Evolutionary conservation across 805 yeast species (phyloP).

Genomic region (Suhomyces emberorum): DNA sequence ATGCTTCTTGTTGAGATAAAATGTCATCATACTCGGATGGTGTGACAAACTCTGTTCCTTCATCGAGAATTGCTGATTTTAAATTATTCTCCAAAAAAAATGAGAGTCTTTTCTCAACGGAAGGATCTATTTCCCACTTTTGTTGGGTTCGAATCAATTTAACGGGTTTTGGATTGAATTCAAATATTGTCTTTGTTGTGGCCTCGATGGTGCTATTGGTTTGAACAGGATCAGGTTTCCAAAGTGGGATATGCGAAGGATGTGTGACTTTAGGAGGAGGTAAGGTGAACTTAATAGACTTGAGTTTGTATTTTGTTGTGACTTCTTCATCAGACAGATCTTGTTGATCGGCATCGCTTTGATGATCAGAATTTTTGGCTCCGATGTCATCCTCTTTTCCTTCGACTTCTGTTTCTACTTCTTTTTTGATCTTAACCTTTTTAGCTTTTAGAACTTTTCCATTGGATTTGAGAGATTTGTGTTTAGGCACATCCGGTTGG

Average conservation of each 20-base stretch:
- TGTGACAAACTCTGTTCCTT: constrained; percentile 30
- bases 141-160: constrained; percentile 17
- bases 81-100: constrained; percentile 26
- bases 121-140: constrained; percentile 21
- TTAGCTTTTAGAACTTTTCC: neutral
- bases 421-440: neutral
- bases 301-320: constrained; percentile 22
- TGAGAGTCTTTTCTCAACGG: constrained; percentile 23
- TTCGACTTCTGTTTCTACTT: neutral
- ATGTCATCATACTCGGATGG: constrained; percentile 59
- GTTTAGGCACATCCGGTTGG: neutral
- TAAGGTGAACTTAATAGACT: constrained; percentile 27
- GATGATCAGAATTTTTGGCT: too few relatives aligned
- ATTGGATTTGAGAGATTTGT: neutral
- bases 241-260: constrained; percentile 43
- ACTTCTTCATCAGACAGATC: constrained; percentile 4
- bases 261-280: constrained; percentile 38
- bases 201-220: constrained; percentile 15
- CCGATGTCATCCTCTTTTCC: constrained; percentile 1
- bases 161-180: constrained; percentile 28
- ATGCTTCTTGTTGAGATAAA: constrained; percentile 48
- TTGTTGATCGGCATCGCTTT: constrained; percentile 4
- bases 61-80: constrained; percentile 38
- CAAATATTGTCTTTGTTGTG: constrained; percentile 18
- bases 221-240: constrained; percentile 30